These are phyloP conservation scores for Bipolaris bicolor DNA, from an alignment of 2,329 filamentous ascomycete species.

Conservation along the genomic window DNA sequence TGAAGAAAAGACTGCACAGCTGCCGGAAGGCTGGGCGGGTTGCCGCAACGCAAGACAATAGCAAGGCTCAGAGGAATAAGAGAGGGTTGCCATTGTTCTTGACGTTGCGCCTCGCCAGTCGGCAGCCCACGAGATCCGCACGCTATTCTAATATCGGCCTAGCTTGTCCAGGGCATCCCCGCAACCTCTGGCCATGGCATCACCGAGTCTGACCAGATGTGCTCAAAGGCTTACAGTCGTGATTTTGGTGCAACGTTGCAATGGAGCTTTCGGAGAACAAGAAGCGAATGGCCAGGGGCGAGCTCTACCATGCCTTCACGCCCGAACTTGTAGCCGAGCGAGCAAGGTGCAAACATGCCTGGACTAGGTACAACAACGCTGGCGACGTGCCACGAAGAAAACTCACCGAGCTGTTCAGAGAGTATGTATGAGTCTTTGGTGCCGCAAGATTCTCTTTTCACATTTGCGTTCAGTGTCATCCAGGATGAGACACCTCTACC, in stretches of 20 bases:
- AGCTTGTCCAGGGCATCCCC: background rate
- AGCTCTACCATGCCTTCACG: slow-evolving; percentile 77
- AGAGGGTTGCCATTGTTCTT: slow-evolving; percentile 10
- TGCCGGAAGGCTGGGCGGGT: background rate
- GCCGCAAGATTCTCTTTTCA: slow-evolving; percentile 15
- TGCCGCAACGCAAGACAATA: slow-evolving; percentile 13
- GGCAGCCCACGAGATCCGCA: slow-evolving; percentile 2
- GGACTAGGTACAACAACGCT: slow-evolving; percentile 67
- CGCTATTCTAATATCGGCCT: background rate
- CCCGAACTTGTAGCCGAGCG: slow-evolving; percentile 71
- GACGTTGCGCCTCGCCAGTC: slow-evolving; percentile 3
- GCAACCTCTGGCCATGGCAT: background rate
- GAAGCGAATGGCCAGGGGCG: slow-evolving; percentile 65
- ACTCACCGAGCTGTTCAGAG: slow-evolving; percentile 71
- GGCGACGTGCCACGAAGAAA: slow-evolving; percentile 66
- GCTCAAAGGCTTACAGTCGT: background rate
- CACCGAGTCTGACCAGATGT: background rate
- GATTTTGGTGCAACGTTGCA: slow-evolving; percentile 2
- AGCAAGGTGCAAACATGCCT: slow-evolving; percentile 66
- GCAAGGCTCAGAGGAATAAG: slow-evolving; percentile 5
- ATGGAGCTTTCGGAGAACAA: slow-evolving; percentile 46
- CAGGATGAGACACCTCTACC: slow-evolving; percentile 69
- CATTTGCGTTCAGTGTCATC: slow-evolving; percentile 60
- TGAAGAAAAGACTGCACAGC: background rate
- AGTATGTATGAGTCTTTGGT: slow-evolving; percentile 61